These are phyloP conservation scores for Crucihimalaya himalaica DNA, from an alignment of 345 rosid genomes.

Conservation along the genomic window DNA sequence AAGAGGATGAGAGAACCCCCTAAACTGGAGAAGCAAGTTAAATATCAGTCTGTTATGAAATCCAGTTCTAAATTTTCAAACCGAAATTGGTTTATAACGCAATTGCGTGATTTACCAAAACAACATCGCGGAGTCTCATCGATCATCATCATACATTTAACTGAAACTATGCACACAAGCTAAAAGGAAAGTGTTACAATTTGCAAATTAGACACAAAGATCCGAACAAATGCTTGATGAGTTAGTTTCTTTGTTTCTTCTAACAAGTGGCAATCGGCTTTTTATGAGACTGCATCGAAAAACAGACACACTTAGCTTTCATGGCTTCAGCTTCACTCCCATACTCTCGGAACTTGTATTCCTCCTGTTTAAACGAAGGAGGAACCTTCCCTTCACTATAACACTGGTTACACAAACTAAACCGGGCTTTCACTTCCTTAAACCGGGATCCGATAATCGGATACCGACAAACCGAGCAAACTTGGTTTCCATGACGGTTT, in stretches of 20 bases:
- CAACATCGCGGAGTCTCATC: constrained; percentile 3
- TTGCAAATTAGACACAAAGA: constrained; percentile 16
- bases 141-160: constrained; percentile 16
- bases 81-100: neutral
- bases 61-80: too few species aligned
- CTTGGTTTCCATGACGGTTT: constrained; percentile 73
- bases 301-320: constrained; percentile 89
- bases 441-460: constrained; percentile 90
- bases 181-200: constrained; percentile 15
- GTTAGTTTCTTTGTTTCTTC: constrained; percentile 21
- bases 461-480: constrained; percentile 87
- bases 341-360: constrained; percentile 81
- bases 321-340: constrained; percentile 69
- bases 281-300: constrained; percentile 58
- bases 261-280: constrained; percentile 47
- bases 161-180: constrained; percentile 34
- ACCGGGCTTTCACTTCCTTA: constrained; percentile 82
- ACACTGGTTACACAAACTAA: constrained; percentile 88
- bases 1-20: neutral
- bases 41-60: neutral
- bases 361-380: constrained; percentile 68
- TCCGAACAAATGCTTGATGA: neutral
- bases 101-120: constrained; percentile 9
- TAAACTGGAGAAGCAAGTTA: neutral
- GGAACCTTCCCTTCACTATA: constrained; percentile 97